Base-by-base conservation (phyloP, 371 early-diverging fungal species). In the Blakeslea trispora region DNA sequence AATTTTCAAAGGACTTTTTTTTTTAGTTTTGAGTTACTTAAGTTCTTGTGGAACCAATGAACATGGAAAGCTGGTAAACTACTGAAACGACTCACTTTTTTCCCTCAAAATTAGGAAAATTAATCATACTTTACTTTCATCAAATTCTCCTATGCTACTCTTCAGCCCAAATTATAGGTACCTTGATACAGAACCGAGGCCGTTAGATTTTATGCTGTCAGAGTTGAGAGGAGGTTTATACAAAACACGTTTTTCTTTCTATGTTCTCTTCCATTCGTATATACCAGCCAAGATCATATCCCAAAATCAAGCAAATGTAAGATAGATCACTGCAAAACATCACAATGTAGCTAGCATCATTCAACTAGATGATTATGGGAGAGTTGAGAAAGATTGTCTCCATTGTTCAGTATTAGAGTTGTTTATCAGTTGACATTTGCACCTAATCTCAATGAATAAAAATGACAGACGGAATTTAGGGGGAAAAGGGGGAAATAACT, bases 11-110 rank as follows among this genome's bases (percentile, higher is more conserved):
- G 45, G 10, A 45, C 10, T 0, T 1, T 39, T n/a, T 17, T 18
- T 23, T 8, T 32, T 1, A 37, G n/a, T 44, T 34, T 19, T 32
- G 14, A 14, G 14, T 54, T 59, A 71, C 75, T 71, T 76, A 71
- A 22, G 76, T 73, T 21, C 64, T 58, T 18, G 73, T 73, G 41
- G 71, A 76, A n/a, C 76, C 76, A 59, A 72, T 66, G 44, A 2
- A 42, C 55, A 19, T 61, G 41, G 19, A 53, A 54, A 28, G 76
- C 76, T 18, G 54, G 57, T 11, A 61, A 40, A 17, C 76, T 73
- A 54, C 73, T 73, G 41, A 71, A 64, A 32, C 61, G 49, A 59
- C 76, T 76, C 13, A 1, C 11, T 37, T 37, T 37, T 37, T 37
- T 11, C 37, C 9, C 13, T 14, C 37, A 37, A 39, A 18, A 5